Evolutionary conservation across 768 basidiomycete genomes (phyloP).

Genomic region (Auricularia sp.): DNA sequence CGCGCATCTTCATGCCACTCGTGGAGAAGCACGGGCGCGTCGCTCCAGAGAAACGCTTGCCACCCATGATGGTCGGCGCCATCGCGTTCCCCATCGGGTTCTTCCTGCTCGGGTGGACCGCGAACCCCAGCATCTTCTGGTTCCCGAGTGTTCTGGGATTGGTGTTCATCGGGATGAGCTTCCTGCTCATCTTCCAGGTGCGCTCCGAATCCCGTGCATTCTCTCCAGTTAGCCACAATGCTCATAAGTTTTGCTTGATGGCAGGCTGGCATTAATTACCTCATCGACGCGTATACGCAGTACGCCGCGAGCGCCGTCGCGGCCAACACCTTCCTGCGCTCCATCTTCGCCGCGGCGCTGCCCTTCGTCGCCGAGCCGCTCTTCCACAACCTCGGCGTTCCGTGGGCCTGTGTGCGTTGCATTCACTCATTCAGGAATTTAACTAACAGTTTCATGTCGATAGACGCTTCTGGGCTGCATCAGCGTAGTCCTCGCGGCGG

Average conservation of each 20-base stretch:
- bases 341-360: conserved; percentile 20
- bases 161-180: conserved; percentile 21
- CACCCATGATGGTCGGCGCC: conserved; percentile 26
- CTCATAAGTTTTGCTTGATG: too few relatives aligned
- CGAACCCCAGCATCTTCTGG: conserved; percentile 15
- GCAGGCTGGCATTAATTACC: conserved; percentile 17
- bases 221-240: too few relatives aligned
- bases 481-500: background rate
- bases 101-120: conserved; percentile 22
- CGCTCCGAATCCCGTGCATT: background rate
- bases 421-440: too few relatives aligned
- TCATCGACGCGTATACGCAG: conserved; percentile 21
- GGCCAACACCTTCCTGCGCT: conserved; percentile 22
- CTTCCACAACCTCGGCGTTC: conserved; percentile 23
- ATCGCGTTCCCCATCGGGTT: conserved; percentile 22
- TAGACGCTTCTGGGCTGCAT: conserved; percentile 3
- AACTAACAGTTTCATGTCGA: too few relatives aligned
- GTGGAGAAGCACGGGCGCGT: conserved; percentile 16
- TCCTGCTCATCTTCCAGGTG: conserved; percentile 21
- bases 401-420: background rate
- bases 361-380: conserved; percentile 22
- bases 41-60: conserved; percentile 22
- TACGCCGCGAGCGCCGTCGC: conserved; percentile 21
- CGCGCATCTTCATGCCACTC: conserved; percentile 16
- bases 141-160: conserved; percentile 19